A percentile compares a stretch with the other conserved stretches of the same genome.
Evolutionary conservation across 345 rosid species (phyloP).

Genomic region (Ceriops tagal): DNA sequence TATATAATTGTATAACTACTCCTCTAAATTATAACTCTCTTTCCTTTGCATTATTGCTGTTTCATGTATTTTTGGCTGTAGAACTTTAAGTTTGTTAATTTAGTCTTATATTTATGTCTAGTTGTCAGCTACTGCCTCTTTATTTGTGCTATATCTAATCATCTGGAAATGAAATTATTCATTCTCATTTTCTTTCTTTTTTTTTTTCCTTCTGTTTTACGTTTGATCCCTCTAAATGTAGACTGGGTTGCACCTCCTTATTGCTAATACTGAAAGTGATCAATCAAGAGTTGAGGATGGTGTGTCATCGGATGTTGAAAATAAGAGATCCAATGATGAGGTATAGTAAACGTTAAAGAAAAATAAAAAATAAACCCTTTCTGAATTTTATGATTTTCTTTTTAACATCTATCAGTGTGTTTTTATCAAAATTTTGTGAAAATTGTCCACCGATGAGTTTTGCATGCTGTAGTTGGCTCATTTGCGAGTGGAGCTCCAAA

Average conservation of each 20-base stretch:
- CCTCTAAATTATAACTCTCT: too few species aligned
- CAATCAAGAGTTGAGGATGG: constrained; percentile 82
- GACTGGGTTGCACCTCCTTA: constrained; percentile 84
- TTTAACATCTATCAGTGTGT: too few species aligned
- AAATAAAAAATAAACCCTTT: not conserved
- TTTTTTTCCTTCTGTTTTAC: not conserved
- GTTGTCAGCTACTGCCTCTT: too few species aligned
- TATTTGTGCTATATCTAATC: too few species aligned
- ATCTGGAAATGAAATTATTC: not conserved
- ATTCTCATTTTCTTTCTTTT: not conserved
- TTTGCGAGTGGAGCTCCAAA: constrained; percentile 63
- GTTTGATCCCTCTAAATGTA: constrained; percentile 13
- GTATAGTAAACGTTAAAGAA: constrained; percentile 22
- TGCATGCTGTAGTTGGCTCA: constrained; percentile 38
- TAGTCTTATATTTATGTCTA: too few species aligned
- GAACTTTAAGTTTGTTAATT: too few species aligned
- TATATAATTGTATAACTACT: too few species aligned
- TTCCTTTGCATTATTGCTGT: not conserved
- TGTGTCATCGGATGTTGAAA: constrained; percentile 54
- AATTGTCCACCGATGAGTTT: not conserved
- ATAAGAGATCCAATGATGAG: constrained; percentile 54
- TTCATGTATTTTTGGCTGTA: not conserved
- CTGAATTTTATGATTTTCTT: too few species aligned
- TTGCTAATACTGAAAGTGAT: constrained; percentile 68
- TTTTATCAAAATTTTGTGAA: too few species aligned